Evolutionary conservation across 306 rosid genomes (phyloP).

Genomic region (Malus domestica): DNA sequence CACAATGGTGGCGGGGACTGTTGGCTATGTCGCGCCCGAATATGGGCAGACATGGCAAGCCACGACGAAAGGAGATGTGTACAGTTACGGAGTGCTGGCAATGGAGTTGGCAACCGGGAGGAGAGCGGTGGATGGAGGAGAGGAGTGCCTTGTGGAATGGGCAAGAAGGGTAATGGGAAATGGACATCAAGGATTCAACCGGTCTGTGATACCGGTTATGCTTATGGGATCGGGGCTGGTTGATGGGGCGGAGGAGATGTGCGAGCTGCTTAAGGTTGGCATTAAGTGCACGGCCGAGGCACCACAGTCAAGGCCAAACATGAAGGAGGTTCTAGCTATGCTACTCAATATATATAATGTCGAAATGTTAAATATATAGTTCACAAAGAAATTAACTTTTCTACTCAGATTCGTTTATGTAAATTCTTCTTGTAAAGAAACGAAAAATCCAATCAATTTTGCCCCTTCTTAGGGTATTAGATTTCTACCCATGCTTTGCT

Average conservation of each 20-base stretch:
- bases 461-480: neutral
- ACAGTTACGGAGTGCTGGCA: conserved; percentile 75
- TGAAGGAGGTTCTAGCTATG: conserved; percentile 89
- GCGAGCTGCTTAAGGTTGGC: conserved; percentile 61
- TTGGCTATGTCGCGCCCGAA: conserved; percentile 94
- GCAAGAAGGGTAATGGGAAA: conserved; percentile 58
- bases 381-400: neutral
- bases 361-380: neutral
- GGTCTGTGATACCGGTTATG: conserved; percentile 38
- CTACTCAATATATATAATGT: conserved; percentile 27
- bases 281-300: conserved; percentile 66
- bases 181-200: conserved; percentile 33
- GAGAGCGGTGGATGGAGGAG: conserved; percentile 90
- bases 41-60: conserved; percentile 97
- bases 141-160: conserved; percentile 89
- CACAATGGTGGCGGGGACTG: conserved; percentile 88
- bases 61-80: conserved; percentile 85
- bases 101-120: conserved; percentile 88
- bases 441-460: neutral
- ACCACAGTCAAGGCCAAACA: conserved; percentile 70
- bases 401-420: neutral
- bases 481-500: too few species aligned
- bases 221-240: conserved; percentile 56
- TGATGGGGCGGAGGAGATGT: conserved; percentile 79
- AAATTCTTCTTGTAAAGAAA: neutral